Base-by-base conservation (phyloP, 148 eudicot genomes). In the Pharnaceum exiguum region DNA sequence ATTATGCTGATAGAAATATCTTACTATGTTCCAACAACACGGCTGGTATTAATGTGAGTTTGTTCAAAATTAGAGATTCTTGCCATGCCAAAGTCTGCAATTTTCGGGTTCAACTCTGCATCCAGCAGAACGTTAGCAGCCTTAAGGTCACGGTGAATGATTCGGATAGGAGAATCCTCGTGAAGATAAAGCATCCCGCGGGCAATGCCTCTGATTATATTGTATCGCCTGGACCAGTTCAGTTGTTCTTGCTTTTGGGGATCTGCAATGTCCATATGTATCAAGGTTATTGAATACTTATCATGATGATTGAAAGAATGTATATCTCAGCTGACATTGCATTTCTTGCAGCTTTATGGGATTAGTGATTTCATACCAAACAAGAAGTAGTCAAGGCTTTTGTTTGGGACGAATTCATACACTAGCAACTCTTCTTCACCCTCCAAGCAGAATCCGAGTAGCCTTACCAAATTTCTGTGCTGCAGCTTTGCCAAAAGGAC, bases 141-240 rank as follows among this genome's bases (percentile, higher is more conserved):
- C 29, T 66, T 66, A 5, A 66, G 62, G 48, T 66, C 70, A 39
- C 70, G 70, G n/a, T 66, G 70, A 23, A 66, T 37, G 17, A 46
- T 66, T 46, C 26, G 43, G 28, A 28, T 5, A 12, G 56, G 70
- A 45, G 57, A 57, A 26, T 66, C 70, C n/a, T 57, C 70, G 23
- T 66, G 70, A 47, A 66, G 62, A 36, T 66, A 66, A 16, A 66
- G 22, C 57, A 66, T 47, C 30, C 70, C 70, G 19, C 70, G 57
- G 57, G 70, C 63, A 48, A 66, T 31, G 33, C 63, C 70, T 51
- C 27, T 57, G 6, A 66, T 57, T 12, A 67, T 59, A n/a, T 67
- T 35, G 32, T 50, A 67, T 7, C 65, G 71, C 31, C 17, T 31
- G 1, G 59, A 10, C 71, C 71, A 67, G 27, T 50, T 43, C 45